Percentiles rank a stretch among this genome's conserved stretches.
Conservation (phyloP, 148 eudicot genomes). For the Vaccinium corymbosum region DNA sequence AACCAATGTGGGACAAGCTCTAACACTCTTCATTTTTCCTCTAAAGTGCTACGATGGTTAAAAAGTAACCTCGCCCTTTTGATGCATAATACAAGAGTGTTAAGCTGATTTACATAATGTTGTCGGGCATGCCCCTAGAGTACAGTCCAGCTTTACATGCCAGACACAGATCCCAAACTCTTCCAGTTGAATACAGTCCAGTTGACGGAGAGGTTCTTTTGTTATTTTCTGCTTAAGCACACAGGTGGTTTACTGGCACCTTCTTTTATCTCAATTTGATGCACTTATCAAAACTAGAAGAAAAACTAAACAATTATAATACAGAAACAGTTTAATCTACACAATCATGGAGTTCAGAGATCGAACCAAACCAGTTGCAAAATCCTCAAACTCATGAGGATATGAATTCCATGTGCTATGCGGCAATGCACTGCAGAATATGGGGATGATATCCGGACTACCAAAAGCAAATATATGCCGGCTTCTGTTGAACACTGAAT, state of each 20-base stretch:
- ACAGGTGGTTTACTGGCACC: background rate
- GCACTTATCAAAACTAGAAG: background rate
- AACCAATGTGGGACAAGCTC: too few species aligned
- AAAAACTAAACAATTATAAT: background rate
- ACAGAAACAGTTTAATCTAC: background rate
- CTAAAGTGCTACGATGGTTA: background rate
- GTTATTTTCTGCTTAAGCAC: background rate
- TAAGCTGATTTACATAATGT: background rate
- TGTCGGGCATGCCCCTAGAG: background rate
- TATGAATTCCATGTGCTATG: conserved; percentile 90
- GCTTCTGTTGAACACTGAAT: conserved; percentile 89
- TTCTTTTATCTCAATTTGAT: background rate
- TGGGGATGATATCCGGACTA: conserved; percentile 94
- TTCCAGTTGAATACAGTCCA: background rate
- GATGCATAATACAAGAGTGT: background rate
- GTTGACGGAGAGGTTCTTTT: background rate
- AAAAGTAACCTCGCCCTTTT: background rate
- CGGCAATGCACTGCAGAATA: conserved; percentile 81
- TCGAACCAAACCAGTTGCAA: conserved; percentile 72
- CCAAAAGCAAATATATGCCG: conserved; percentile 83
- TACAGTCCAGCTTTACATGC: background rate
- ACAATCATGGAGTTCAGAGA: conserved; percentile 13
- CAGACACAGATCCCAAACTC: background rate
- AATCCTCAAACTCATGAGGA: conserved; percentile 95
- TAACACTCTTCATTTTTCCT: background rate